Conservation (phyloP, 2,329 filamentous ascomycete genomes). For the Monilinia polystroma region DNA sequence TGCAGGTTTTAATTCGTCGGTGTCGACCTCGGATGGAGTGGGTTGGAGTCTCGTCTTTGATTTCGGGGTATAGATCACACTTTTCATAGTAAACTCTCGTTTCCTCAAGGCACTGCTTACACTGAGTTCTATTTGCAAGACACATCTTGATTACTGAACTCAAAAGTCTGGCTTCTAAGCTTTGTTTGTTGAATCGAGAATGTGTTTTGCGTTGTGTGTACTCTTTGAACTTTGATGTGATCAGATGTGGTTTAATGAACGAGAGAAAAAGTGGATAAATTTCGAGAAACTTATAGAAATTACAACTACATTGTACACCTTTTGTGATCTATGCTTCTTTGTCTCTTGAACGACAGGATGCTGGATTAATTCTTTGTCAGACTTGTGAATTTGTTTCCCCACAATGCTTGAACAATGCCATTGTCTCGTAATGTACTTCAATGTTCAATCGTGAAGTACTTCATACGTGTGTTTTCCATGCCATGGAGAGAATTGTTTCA, state of each 20-base stretch:
- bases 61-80: neutral
- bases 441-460: neutral
- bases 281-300: neutral
- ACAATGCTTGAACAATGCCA: neutral
- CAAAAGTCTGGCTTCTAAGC: neutral
- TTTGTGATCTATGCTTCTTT: neutral
- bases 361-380: neutral
- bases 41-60: neutral
- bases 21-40: constrained; percentile 12
- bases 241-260: neutral
- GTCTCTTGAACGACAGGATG: neutral
- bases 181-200: neutral
- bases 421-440: neutral
- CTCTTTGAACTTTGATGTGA: neutral
- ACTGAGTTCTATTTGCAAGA: neutral
- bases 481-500: neutral
- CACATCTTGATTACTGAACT: neutral
- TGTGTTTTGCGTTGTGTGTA: neutral
- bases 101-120: neutral
- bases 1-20: neutral
- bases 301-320: neutral
- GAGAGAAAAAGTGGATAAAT: neutral
- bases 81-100: neutral
- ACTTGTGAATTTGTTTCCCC: neutral
- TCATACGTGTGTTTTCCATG: neutral